A percentile compares a stretch with the other conserved stretches of the same genome.
These are phyloP conservation scores for Capsicum chinense DNA, from an alignment of 257 asterid species.

Conservation along the genomic window DNA sequence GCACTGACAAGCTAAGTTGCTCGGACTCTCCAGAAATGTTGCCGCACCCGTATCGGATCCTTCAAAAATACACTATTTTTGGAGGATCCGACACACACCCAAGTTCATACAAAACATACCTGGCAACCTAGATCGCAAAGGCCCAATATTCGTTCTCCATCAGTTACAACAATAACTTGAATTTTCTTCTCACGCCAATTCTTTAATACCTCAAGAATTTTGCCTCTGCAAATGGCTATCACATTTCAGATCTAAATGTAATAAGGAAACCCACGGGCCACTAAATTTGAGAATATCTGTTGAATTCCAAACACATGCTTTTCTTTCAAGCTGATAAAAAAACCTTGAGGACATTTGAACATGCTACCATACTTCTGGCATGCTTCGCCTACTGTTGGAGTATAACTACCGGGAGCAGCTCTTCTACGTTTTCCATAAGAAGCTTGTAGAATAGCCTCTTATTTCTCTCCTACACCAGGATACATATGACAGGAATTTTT, in stretches of 20 bases:
- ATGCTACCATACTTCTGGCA: slow-evolving; percentile 97
- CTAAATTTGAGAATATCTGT: slow-evolving; percentile 9
- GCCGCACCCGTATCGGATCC: too few relatives aligned
- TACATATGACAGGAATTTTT: not conserved
- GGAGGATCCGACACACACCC: not conserved
- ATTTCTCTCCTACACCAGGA: slow-evolving; percentile 70
- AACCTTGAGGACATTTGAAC: slow-evolving; percentile 97
- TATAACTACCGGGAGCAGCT: slow-evolving; percentile 93
- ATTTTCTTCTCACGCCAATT: slow-evolving; percentile 98
- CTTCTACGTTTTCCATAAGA: slow-evolving; percentile 93
- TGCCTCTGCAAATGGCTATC: slow-evolving; percentile 65
- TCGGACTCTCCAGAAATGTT: too few relatives aligned
- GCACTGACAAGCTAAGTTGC: slow-evolving; percentile 49
- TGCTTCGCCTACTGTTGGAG: slow-evolving; percentile 99
- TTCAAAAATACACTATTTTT: too few relatives aligned
- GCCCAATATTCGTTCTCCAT: slow-evolving; percentile 96
- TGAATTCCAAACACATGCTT: slow-evolving; percentile 52
- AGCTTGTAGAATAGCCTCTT: slow-evolving; percentile 91
- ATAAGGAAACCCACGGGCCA: not conserved
- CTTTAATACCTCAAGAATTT: slow-evolving; percentile 88
- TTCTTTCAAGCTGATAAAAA: slow-evolving; percentile 93
- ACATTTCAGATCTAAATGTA: slow-evolving; percentile 31
- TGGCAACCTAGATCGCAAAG: slow-evolving; percentile 99
- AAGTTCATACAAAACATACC: slow-evolving; percentile 44
- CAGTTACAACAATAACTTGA: slow-evolving; percentile 96